Conservation (phyloP, 192 early-diverging fungal genomes). For the Cetraspora pellucida region DNA sequence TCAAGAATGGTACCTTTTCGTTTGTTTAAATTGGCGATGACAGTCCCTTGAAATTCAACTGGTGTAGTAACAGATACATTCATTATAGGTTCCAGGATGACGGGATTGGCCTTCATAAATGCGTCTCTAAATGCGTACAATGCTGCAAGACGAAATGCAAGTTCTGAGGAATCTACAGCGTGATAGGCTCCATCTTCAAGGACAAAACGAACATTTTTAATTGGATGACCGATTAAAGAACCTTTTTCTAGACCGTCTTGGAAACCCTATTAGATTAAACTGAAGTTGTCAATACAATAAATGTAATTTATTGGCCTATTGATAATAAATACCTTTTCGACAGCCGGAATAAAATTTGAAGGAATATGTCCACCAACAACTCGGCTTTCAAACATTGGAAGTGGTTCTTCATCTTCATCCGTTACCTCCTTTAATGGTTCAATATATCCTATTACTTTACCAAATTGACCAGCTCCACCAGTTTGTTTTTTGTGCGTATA, state of each 20-base stretch:
- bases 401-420: slow-evolving; percentile 64
- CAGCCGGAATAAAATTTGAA: slow-evolving; percentile 87
- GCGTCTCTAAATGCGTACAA: slow-evolving; percentile 90
- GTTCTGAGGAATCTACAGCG: slow-evolving; percentile 92
- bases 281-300: slow-evolving; percentile 8
- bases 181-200: slow-evolving; percentile 92
- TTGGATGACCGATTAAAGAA: slow-evolving; percentile 85
- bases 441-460: slow-evolving; percentile 85
- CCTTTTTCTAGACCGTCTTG: slow-evolving; percentile 88
- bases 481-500: slow-evolving; percentile 99
- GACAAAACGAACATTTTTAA: slow-evolving; percentile 84
- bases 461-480: slow-evolving; percentile 97
- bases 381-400: slow-evolving; percentile 74
- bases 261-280: slow-evolving; percentile 61
- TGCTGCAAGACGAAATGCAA: slow-evolving; percentile 92
- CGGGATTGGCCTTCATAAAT: slow-evolving; percentile 76
- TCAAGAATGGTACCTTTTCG: slow-evolving; percentile 95
- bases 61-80: slow-evolving; percentile 89
- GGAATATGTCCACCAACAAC: slow-evolving; percentile 96
- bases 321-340: slow-evolving; percentile 69
- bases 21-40: slow-evolving; percentile 93
- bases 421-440: slow-evolving; percentile 69
- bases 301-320: not conserved
- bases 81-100: slow-evolving; percentile 96
- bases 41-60: slow-evolving; percentile 89